Percentiles rank a stretch among this genome's conserved stretches.
These are phyloP conservation scores for Alternaria incomplexa DNA, from an alignment of 2,329 filamentous ascomycete genomes.

Conservation along the genomic window DNA sequence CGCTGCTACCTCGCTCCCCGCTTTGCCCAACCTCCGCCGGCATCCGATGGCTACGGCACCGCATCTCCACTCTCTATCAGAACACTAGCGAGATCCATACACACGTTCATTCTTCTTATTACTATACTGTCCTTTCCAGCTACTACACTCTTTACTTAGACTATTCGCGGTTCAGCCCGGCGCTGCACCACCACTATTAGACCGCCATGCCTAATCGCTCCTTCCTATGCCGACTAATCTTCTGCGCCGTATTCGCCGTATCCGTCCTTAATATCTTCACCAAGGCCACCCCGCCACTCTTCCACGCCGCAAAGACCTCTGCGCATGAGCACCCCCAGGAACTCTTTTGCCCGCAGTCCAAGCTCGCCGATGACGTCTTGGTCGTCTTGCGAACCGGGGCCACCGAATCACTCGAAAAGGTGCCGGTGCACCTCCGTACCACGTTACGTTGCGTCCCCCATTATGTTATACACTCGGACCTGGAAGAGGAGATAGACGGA, in stretches of 20 bases:
- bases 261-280: constrained; percentile 46
- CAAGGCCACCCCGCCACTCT: constrained; percentile 34
- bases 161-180: constrained; percentile 22
- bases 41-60: constrained; percentile 19
- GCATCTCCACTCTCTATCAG: constrained; percentile 15
- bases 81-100: constrained; percentile 4
- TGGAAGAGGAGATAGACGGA: constrained; percentile 60
- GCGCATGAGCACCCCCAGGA: constrained; percentile 21
- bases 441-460: constrained; percentile 63
- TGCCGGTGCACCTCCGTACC: constrained; percentile 63
- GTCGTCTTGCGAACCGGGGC: constrained; percentile 67
- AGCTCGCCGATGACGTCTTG: constrained; percentile 58
- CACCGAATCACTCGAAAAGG: constrained; percentile 63
- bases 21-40: constrained; percentile 9
- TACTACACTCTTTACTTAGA: constrained; percentile 7
- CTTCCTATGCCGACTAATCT: constrained; percentile 42
- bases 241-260: constrained; percentile 42
- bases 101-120: constrained; percentile 6
- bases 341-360: constrained; percentile 40
- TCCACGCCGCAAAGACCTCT: constrained; percentile 31
- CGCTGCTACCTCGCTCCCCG: constrained; percentile 1
- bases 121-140: not conserved
- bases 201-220: constrained; percentile 39
- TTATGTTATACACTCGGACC: constrained; percentile 65
- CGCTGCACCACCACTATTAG: constrained; percentile 16